Evolutionary conservation across 2,329 filamentous ascomycete genomes (phyloP).

Genomic region (Pleurostoma richardsiae): DNA sequence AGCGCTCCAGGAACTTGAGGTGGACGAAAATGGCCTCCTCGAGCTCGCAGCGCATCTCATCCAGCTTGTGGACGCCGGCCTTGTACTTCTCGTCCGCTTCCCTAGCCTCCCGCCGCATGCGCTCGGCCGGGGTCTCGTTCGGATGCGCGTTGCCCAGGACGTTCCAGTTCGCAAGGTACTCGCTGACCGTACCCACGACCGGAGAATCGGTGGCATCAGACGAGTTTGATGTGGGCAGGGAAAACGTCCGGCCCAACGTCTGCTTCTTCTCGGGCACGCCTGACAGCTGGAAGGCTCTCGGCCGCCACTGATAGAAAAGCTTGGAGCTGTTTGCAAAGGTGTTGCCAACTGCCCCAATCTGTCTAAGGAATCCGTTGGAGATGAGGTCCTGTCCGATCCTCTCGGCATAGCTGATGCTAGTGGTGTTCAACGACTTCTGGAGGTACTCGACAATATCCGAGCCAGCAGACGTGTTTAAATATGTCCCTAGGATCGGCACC

Average conservation of each 20-base stretch:
- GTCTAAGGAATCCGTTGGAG: slow-evolving; percentile 75
- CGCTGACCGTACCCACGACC: slow-evolving; percentile 74
- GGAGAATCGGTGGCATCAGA: slow-evolving; percentile 65
- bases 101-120: slow-evolving; percentile 78
- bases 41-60: slow-evolving; percentile 86
- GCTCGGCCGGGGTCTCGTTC: slow-evolving; percentile 88
- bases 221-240: slow-evolving; percentile 57
- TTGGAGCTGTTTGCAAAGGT: slow-evolving; percentile 96
- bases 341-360: slow-evolving; percentile 91
- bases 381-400: slow-evolving; percentile 92
- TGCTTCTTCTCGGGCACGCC: slow-evolving; percentile 87
- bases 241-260: slow-evolving; percentile 67
- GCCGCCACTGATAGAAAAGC: slow-evolving; percentile 96
- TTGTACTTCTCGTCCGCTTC: slow-evolving; percentile 96
- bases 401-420: slow-evolving; percentile 86
- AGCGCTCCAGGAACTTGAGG: slow-evolving; percentile 93
- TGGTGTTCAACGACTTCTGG: slow-evolving; percentile 79
- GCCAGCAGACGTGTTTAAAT: slow-evolving; percentile 86
- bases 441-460: slow-evolving; percentile 95
- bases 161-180: slow-evolving; percentile 90
- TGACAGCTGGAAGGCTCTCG: slow-evolving; percentile 82
- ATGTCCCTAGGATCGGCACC: slow-evolving; percentile 91
- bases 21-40: slow-evolving; percentile 93
- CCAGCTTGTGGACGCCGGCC: slow-evolving; percentile 75
- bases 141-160: slow-evolving; percentile 83